Conservation (phyloP, 345 rosid species). For the Linum trigynum region DNA sequence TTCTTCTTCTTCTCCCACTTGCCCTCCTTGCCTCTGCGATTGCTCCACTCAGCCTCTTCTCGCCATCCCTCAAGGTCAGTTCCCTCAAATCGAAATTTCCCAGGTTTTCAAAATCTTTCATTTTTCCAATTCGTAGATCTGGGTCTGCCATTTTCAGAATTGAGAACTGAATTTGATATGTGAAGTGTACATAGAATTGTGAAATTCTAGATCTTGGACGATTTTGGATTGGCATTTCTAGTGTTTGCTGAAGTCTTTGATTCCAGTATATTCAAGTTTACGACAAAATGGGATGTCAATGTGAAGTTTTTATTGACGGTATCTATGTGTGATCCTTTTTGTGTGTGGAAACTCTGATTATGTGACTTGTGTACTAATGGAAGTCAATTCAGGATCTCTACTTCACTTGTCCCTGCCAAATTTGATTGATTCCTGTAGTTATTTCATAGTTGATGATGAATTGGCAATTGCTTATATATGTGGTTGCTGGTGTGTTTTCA, state of each 20-base stretch:
- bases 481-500: background rate
- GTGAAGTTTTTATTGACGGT: background rate
- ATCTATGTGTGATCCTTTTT: too few relatives aligned
- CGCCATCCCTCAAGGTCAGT: constrained; percentile 52
- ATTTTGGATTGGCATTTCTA: too few relatives aligned
- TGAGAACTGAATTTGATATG: too few relatives aligned
- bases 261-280: background rate
- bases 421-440: background rate
- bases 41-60: constrained; percentile 74
- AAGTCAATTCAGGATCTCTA: too few relatives aligned
- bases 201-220: too few relatives aligned
- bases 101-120: background rate
- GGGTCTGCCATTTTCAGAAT: too few relatives aligned
- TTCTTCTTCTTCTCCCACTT: constrained; percentile 28
- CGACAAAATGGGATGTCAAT: background rate
- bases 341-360: too few relatives aligned
- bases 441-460: background rate
- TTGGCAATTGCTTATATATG: too few relatives aligned
- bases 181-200: too few relatives aligned
- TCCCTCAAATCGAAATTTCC: background rate
- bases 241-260: background rate
- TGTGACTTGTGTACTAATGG: too few relatives aligned
- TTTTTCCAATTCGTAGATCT: too few relatives aligned
- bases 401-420: background rate
- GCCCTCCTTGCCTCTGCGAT: constrained; percentile 63